Evolutionary conservation across 768 basidiomycete species (phyloP).

Genomic region (Crassisporium funariophilum): DNA sequence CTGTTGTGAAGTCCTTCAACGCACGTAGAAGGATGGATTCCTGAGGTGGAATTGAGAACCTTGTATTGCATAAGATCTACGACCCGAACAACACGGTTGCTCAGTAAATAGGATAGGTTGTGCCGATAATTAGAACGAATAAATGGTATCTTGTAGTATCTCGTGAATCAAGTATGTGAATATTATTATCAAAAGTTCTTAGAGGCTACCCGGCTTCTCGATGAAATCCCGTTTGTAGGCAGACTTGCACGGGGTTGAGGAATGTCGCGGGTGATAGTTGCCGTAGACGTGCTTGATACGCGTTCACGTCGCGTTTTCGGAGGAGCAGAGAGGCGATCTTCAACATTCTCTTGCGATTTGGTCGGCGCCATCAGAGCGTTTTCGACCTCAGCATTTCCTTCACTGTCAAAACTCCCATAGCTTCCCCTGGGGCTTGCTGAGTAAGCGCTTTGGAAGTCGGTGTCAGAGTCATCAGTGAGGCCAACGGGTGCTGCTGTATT

Average conservation of each 20-base stretch:
- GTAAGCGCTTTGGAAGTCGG: constrained; percentile 87
- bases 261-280: constrained; percentile 25
- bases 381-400: constrained; percentile 28
- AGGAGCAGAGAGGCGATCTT: constrained; percentile 29
- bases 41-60: constrained; percentile 12
- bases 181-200: constrained; percentile 5
- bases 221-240: constrained; percentile 4
- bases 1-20: constrained; percentile 79
- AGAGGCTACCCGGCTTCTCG: constrained; percentile 8
- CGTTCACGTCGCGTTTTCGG: constrained; percentile 51
- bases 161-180: not conserved
- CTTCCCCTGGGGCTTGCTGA: constrained; percentile 74
- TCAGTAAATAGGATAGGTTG: constrained; percentile 9
- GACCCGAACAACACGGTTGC: constrained; percentile 4
- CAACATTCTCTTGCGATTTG: constrained; percentile 26
- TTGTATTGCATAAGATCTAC: constrained; percentile 16
- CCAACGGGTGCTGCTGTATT: constrained; percentile 26
- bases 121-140: constrained; percentile 16
- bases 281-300: constrained; percentile 58
- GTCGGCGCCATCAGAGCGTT: constrained; percentile 12
- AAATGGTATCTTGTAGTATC: constrained; percentile 15
- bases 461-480: constrained; percentile 75
- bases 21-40: constrained; percentile 66
- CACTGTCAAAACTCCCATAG: constrained; percentile 51
- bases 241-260: constrained; percentile 33